These are phyloP conservation scores for Lentinula raphanica DNA, from an alignment of 768 basidiomycete species.

Conservation along the genomic window DNA sequence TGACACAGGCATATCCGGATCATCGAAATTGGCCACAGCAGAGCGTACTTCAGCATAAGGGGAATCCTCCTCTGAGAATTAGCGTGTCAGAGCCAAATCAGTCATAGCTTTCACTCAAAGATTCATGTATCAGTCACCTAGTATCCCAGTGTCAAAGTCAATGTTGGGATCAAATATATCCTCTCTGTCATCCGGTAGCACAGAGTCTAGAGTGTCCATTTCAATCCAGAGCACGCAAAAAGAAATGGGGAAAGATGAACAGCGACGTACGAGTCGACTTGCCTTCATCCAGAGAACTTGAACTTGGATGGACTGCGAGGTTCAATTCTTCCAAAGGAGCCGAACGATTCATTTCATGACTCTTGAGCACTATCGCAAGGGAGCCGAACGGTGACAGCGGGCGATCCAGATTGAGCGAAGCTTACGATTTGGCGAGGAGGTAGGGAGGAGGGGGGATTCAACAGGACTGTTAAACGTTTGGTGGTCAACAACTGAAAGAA, in stretches of 20 bases:
- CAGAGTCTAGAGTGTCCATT: neutral
- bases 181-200: neutral
- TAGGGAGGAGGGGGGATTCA: too few species aligned
- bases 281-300: neutral
- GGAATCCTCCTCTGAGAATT: constrained; percentile 53
- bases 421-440: neutral
- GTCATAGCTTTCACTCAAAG: too few species aligned
- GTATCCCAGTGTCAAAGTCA: neutral
- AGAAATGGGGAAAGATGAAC: neutral
- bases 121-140: neutral
- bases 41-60: constrained; percentile 73
- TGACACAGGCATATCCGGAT: constrained; percentile 50
- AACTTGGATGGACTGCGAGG: neutral
- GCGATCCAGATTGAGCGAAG: neutral
- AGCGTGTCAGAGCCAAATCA: too few species aligned
- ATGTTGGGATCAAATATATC: constrained; percentile 9
- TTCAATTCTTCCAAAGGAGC: neutral
- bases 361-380: neutral
- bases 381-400: neutral
- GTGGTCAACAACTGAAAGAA: neutral
- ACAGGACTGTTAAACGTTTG: too few species aligned
- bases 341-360: neutral
- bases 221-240: neutral
- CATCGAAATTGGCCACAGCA: constrained; percentile 62
- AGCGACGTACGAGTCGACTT: neutral